These are phyloP conservation scores for Anaeramoeba flamelloides DNA, from an alignment of 78 protist genomes.

Conservation along the genomic window DNA sequence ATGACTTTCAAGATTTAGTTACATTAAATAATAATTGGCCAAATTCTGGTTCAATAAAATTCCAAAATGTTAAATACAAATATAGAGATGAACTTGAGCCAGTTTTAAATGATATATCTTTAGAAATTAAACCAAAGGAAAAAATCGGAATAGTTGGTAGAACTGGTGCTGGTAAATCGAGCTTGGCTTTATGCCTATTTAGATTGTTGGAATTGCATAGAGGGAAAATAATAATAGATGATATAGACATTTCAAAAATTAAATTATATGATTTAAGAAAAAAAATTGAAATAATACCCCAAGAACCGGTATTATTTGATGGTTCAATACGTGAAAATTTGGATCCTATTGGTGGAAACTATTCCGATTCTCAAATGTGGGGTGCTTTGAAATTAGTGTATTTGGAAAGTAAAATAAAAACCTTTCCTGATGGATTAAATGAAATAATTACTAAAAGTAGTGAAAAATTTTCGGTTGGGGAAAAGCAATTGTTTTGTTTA, in stretches of 20 bases:
- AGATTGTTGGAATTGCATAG: too few species aligned
- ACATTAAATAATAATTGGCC: too few species aligned
- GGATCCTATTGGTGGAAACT: too few species aligned
- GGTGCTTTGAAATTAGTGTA: slow-evolving; percentile 26
- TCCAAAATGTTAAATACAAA: too few species aligned
- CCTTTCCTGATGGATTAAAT: slow-evolving; percentile 17
- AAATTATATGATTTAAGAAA: slow-evolving; percentile 39
- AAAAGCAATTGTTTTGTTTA: slow-evolving; percentile 77
- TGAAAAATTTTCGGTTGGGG: slow-evolving; percentile 67
- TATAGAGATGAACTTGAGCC: too few species aligned
- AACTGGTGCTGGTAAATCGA: slow-evolving; percentile 26
- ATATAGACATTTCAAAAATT: slow-evolving; percentile 18
- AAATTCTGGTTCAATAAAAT: too few species aligned
- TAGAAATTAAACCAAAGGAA: too few species aligned
- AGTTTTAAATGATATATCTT: too few species aligned
- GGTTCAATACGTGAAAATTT: slow-evolving; percentile 15
- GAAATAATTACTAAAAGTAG: slow-evolving; percentile 12
- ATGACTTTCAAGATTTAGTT: too few species aligned
- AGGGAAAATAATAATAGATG: too few species aligned
- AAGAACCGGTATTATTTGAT: slow-evolving; percentile 14
- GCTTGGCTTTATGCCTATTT: too few species aligned
- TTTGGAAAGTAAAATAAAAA: background rate
- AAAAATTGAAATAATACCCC: slow-evolving; percentile 37
- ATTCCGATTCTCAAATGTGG: too few species aligned
- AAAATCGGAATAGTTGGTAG: slow-evolving; percentile 15